phyloP scores from a whole-genome alignment of 1,284 basidiomycete species.

The Trichosporon faecale region DNA sequence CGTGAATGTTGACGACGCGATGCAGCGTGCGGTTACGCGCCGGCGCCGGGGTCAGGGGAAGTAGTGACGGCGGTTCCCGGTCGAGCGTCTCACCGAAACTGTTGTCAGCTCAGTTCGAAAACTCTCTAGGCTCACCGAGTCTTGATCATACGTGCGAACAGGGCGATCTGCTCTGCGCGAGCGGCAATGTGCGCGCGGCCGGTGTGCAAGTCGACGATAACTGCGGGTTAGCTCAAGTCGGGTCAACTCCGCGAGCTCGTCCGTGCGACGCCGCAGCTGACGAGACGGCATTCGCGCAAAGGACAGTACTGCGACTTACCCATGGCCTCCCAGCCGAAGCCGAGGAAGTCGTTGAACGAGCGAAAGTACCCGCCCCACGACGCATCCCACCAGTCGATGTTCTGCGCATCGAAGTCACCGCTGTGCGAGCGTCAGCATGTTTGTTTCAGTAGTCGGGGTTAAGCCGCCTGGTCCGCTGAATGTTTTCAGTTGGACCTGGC shows the following conservation, averaged over 20 bases:
- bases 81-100: constrained; percentile 48
- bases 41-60: constrained; percentile 50
- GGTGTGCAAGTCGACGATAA: constrained; percentile 68
- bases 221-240: constrained; percentile 35
- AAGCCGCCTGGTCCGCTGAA: neutral
- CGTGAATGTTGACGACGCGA: constrained; percentile 66
- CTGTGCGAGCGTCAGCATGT: constrained; percentile 24
- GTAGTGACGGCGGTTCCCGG: constrained; percentile 44
- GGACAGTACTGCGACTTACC: constrained; percentile 30
- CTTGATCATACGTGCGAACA: constrained; percentile 52
- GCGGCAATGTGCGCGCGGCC: constrained; percentile 76
- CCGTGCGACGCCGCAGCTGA: neutral
- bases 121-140: constrained; percentile 37
- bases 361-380: constrained; percentile 77
- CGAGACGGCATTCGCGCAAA: neutral
- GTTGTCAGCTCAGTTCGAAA: neutral
- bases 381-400: constrained; percentile 70
- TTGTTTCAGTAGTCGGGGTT: neutral
- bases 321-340: constrained; percentile 81
- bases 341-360: constrained; percentile 74
- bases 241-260: neutral
- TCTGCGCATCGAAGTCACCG: constrained; percentile 71
- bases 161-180: constrained; percentile 61
- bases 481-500: neutral
- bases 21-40: constrained; percentile 57